These are phyloP conservation scores for Scutellaria barbata DNA, from an alignment of 257 asterid genomes.

Conservation along the genomic window DNA sequence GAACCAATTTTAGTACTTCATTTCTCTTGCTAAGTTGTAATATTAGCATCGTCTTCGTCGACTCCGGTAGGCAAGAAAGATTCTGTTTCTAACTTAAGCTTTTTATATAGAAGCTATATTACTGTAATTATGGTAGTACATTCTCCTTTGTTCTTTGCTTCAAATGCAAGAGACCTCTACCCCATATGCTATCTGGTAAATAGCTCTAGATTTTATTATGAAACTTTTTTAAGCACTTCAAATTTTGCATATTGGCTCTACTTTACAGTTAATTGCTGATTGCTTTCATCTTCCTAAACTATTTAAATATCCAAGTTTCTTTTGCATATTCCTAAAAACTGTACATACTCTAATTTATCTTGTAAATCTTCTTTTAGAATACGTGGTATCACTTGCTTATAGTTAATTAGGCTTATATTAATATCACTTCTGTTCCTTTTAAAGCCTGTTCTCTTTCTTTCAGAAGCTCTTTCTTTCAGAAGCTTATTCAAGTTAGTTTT, in stretches of 20 bases:
- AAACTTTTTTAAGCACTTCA: background rate
- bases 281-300: background rate
- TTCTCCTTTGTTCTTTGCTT: slow-evolving; percentile 16
- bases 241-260: background rate
- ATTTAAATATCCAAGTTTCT: too few relatives aligned
- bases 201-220: slow-evolving; percentile 23
- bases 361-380: too few relatives aligned
- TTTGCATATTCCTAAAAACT: background rate
- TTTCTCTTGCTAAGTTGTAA: slow-evolving; percentile 34
- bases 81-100: slow-evolving; percentile 28
- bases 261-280: background rate
- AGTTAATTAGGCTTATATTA: too few relatives aligned
- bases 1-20: slow-evolving; percentile 30
- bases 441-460: too few relatives aligned
- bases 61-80: slow-evolving; percentile 32
- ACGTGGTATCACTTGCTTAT: too few relatives aligned
- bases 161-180: slow-evolving; percentile 2
- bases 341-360: background rate
- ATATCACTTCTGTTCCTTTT: too few relatives aligned
- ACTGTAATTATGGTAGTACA: slow-evolving; percentile 38
- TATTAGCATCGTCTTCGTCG: slow-evolving; percentile 27
- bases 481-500: too few relatives aligned
- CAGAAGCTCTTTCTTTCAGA: too few relatives aligned
- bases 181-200: slow-evolving; percentile 26
- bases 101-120: slow-evolving; percentile 24